Conservation (phyloP, 345 rosid genomes). For the Linum usitatissimum region DNA sequence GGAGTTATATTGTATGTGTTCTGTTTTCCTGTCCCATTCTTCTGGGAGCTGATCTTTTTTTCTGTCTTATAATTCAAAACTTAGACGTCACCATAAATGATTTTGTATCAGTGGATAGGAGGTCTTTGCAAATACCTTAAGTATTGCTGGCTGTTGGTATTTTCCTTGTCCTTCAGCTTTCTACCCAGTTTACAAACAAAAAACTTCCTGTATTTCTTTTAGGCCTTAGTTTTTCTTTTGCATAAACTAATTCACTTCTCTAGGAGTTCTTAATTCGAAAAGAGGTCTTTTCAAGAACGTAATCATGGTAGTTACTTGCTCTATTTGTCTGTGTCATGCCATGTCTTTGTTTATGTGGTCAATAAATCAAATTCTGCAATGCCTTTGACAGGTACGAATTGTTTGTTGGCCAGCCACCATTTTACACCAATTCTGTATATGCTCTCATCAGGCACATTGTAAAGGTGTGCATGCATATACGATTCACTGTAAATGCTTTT, state of each 20-base stretch:
- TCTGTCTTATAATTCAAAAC: background rate
- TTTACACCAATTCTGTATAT: slow-evolving; percentile 95
- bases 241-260: background rate
- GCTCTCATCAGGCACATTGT: slow-evolving; percentile 95
- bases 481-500: slow-evolving; percentile 4
- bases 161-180: background rate
- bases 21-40: background rate
- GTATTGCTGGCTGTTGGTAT: background rate
- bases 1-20: slow-evolving; percentile 86
- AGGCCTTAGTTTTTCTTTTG: background rate
- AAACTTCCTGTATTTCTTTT: background rate
- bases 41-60: too few species aligned
- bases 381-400: slow-evolving; percentile 66
- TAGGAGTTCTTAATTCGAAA: background rate
- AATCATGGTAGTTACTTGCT: slow-evolving; percentile 1
- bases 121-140: background rate
- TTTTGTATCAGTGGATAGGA: background rate
- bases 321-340: background rate
- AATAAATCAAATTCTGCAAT: slow-evolving; percentile 9
- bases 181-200: too few species aligned
- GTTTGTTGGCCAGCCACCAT: slow-evolving; percentile 96
- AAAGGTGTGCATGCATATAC: slow-evolving; percentile 41
- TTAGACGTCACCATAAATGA: too few species aligned
- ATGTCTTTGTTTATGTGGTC: slow-evolving; percentile 2
- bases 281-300: background rate